These are phyloP conservation scores for Hippophae gyantsensis DNA, from an alignment of 306 rosid species.

Conservation along the genomic window DNA sequence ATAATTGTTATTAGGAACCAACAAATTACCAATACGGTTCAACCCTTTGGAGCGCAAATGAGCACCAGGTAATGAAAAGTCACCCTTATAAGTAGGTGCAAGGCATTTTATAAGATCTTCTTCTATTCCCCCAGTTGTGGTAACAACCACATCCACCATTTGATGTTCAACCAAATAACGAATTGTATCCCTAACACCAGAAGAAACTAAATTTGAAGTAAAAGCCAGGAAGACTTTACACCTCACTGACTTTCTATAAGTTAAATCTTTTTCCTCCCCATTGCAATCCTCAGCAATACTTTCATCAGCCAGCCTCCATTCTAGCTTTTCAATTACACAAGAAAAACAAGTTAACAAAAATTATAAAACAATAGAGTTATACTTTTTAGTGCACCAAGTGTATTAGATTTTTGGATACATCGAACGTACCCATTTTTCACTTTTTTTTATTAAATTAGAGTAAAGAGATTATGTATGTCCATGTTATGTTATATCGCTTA, in stretches of 20 bases:
- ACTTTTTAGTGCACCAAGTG: no score
- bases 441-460: no score
- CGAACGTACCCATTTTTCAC: no score
- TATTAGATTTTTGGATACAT: no score
- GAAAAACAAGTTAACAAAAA: not conserved
- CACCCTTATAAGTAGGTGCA: conserved; percentile 83
- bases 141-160: conserved; percentile 84
- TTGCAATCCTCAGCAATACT: conserved; percentile 38
- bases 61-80: conserved; percentile 66
- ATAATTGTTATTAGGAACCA: conserved; percentile 86
- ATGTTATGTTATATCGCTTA: no score
- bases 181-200: conserved; percentile 82
- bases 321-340: conserved; percentile 43
- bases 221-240: conserved; percentile 88
- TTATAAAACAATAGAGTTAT: not conserved
- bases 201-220: conserved; percentile 87
- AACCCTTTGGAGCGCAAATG: conserved; percentile 71
- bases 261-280: conserved; percentile 42
- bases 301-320: conserved; percentile 85
- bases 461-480: no score
- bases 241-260: conserved; percentile 38
- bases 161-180: conserved; percentile 76
- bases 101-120: conserved; percentile 93
- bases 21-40: conserved; percentile 85
- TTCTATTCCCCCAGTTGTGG: conserved; percentile 90